Percentiles rank a stretch among this genome's conserved stretches.
Conservation (phyloP, 2,329 filamentous ascomycete species). For the Penicillium frequentans region DNA sequence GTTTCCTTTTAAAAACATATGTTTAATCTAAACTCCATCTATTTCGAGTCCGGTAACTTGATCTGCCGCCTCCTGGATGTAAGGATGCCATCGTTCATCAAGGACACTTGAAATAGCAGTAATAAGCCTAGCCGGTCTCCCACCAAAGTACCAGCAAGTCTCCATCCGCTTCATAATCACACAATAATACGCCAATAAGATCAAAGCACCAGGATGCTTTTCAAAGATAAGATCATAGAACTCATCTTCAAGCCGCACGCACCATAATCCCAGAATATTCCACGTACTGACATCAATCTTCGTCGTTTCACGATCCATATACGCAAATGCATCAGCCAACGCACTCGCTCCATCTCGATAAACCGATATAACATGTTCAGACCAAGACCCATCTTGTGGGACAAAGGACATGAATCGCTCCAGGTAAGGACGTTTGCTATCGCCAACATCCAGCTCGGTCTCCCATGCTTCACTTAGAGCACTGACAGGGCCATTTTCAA, state of each 20-base stretch:
- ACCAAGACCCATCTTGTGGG: constrained; percentile 3
- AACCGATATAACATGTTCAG: background rate
- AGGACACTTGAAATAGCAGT: background rate
- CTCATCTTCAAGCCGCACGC: constrained; percentile 32
- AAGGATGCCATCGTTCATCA: constrained; percentile 6
- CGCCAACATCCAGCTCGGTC: constrained; percentile 16
- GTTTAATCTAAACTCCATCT: background rate
- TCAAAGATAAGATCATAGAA: constrained; percentile 34
- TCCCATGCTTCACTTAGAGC: constrained; percentile 29
- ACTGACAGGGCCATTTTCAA: constrained; percentile 14
- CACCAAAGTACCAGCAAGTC: constrained; percentile 8
- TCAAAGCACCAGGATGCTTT: constrained; percentile 34
- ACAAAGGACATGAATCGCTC: constrained; percentile 7
- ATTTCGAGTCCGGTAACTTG: background rate
- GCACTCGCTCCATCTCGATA: constrained; percentile 6
- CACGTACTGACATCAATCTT: constrained; percentile 29
- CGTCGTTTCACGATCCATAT: constrained; percentile 1
- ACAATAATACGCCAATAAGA: constrained; percentile 39
- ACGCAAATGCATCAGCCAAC: constrained; percentile 10
- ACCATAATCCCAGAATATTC: constrained; percentile 35
- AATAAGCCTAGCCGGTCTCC: constrained; percentile 3
- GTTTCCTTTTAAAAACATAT: background rate
- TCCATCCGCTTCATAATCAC: constrained; percentile 8
- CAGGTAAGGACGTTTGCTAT: constrained; percentile 5
- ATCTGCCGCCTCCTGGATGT: constrained; percentile 1